Evolutionary conservation across 495 filamentous ascomycete genomes (phyloP).

Genomic region (Penicillium roqueforti): DNA sequence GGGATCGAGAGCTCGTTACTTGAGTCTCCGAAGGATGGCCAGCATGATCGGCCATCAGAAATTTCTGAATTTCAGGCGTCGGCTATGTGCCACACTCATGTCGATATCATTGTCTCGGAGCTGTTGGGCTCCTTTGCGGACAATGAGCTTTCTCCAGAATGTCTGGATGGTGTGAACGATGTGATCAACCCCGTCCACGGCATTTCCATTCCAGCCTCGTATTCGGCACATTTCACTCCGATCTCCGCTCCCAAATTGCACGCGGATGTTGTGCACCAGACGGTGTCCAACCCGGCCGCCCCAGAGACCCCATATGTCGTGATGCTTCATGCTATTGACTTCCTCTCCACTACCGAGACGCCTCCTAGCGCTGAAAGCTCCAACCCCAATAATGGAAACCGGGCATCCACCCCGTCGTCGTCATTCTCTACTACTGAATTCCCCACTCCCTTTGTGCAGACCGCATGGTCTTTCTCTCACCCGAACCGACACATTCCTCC

Average conservation of each 20-base stretch:
- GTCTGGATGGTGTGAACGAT: slow-evolving; percentile 83
- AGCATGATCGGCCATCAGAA: slow-evolving; percentile 17
- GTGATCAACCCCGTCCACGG: slow-evolving; percentile 73
- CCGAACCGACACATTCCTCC: slow-evolving; percentile 40
- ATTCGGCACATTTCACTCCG: slow-evolving; percentile 86
- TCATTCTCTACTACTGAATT: slow-evolving; percentile 32
- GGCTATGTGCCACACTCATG: slow-evolving; percentile 47
- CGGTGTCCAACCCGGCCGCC: slow-evolving; percentile 58
- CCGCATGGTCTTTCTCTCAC: slow-evolving; percentile 49
- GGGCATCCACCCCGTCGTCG: slow-evolving; percentile 29
- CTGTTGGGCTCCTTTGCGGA: slow-evolving; percentile 89
- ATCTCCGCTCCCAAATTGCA: slow-evolving; percentile 85
- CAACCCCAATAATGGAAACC: slow-evolving; percentile 14
- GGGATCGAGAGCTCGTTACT: slow-evolving; percentile 33
- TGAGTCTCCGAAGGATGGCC: slow-evolving; percentile 20
- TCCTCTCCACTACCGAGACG: slow-evolving; percentile 51
- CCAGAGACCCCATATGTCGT: slow-evolving; percentile 88
- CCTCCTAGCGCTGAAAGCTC: slow-evolving; percentile 10
- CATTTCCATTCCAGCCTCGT: slow-evolving; percentile 88
- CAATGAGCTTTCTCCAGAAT: slow-evolving; percentile 88
- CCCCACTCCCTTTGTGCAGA: slow-evolving; percentile 36
- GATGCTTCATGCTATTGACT: slow-evolving; percentile 85
- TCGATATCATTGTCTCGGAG: slow-evolving; percentile 93
- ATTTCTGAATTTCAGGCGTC: slow-evolving; percentile 5
- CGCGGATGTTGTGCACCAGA: slow-evolving; percentile 66